Evolutionary conservation across 257 asterid species (phyloP).

Genomic region (Cynanchum wilfordii): DNA sequence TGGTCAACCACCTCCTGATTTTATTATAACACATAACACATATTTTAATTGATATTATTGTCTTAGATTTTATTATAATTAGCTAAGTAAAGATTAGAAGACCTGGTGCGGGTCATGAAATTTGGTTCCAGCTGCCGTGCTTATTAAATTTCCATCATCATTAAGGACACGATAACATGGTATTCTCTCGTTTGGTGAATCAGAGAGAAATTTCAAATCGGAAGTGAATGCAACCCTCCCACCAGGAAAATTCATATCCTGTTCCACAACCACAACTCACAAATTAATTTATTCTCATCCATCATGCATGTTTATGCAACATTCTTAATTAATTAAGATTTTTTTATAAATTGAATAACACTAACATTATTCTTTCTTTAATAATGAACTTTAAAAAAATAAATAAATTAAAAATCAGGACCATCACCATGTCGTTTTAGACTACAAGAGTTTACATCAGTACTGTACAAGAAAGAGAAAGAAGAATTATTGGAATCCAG

Average conservation of each 20-base stretch:
- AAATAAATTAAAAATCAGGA: too few species aligned
- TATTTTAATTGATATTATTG: not conserved
- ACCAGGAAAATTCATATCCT: slow-evolving; percentile 81
- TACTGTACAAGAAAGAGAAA: too few species aligned
- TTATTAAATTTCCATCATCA: slow-evolving; percentile 55
- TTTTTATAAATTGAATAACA: too few species aligned
- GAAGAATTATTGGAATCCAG: too few species aligned
- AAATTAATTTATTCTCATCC: slow-evolving; percentile 3
- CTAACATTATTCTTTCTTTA: too few species aligned
- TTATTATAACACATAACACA: too few species aligned
- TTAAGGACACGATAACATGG: slow-evolving; percentile 90
- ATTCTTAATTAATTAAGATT: too few species aligned
- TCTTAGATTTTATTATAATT: not conserved
- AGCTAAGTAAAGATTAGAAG: slow-evolving; percentile 1
- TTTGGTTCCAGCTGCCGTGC: slow-evolving; percentile 25
- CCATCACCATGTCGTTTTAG: too few species aligned
- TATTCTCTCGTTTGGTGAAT: slow-evolving; percentile 50
- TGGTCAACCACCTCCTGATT: slow-evolving; percentile 44
- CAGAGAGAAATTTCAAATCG: slow-evolving; percentile 62
- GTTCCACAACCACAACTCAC: slow-evolving; percentile 16
- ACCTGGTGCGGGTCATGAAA: slow-evolving; percentile 43
- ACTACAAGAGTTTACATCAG: too few species aligned
- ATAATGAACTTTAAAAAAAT: too few species aligned
- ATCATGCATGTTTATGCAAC: too few species aligned
- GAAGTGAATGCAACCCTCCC: slow-evolving; percentile 64